Conservation (phyloP, 1,284 basidiomycete species). For the Malassezia pachydermatis region DNA sequence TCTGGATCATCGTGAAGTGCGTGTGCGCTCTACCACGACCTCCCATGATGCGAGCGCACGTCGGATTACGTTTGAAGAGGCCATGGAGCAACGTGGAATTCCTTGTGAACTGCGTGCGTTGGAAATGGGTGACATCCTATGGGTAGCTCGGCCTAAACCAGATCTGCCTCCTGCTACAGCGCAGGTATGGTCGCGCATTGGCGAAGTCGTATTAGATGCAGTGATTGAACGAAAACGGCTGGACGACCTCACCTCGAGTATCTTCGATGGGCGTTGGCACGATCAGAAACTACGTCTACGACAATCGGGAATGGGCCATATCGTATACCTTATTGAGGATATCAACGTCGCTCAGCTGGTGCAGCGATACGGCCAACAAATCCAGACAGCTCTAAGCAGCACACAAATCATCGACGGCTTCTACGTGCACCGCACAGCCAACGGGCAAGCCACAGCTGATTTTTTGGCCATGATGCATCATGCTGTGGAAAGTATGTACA, state of each 20-base stretch:
- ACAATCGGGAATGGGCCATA: conserved; percentile 51
- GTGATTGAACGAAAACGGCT: conserved; percentile 55
- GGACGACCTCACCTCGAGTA: conserved; percentile 53
- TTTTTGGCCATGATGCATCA: conserved; percentile 52
- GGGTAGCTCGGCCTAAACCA: conserved; percentile 52
- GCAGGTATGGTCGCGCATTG: conserved; percentile 2
- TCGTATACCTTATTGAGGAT: conserved; percentile 56
- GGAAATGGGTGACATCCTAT: conserved; percentile 55
- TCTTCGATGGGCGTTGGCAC: conserved; percentile 54
- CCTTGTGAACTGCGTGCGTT: conserved; percentile 52
- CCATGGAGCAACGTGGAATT: conserved; percentile 43
- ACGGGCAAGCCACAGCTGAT: conserved; percentile 52
- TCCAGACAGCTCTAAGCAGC: conserved; percentile 51
- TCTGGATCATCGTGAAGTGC: conserved; percentile 53
- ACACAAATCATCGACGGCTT: conserved; percentile 55
- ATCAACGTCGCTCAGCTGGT: conserved; percentile 49
- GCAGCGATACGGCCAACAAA: conserved; percentile 38
- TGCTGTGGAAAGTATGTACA: conserved; percentile 49
- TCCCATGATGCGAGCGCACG: conserved; percentile 3
- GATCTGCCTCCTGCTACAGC: conserved; percentile 22
- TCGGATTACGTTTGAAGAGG: conserved; percentile 22
- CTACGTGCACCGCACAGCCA: conserved; percentile 53
- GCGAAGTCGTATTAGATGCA: conserved; percentile 54
- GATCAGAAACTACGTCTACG: conserved; percentile 55
- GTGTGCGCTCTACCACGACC: conserved; percentile 18